Evolutionary conservation across 352 stramenopile genomes (phyloP).

Genomic region (Globisporangium abappressorium): DNA sequence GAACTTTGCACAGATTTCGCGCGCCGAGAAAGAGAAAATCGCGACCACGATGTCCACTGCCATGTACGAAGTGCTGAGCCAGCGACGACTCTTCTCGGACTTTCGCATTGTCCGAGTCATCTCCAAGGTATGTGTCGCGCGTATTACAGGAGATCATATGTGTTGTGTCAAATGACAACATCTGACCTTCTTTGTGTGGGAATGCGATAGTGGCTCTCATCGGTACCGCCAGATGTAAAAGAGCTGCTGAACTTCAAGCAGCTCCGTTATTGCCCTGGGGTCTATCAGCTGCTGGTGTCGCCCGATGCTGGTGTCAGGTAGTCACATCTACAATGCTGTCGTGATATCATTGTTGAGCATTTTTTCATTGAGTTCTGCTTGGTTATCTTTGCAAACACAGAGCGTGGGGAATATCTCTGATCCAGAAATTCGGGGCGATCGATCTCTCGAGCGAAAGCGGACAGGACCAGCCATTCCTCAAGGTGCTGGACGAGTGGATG

Average conservation of each 20-base stretch:
- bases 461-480: slow-evolving; percentile 48
- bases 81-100: slow-evolving; percentile 76
- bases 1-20: neutral
- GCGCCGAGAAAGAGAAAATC: slow-evolving; percentile 20
- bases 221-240: slow-evolving; percentile 32
- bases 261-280: slow-evolving; percentile 56
- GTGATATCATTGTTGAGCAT: neutral
- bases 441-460: slow-evolving; percentile 49
- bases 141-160: neutral
- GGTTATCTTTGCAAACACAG: slow-evolving; percentile 21
- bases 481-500: slow-evolving; percentile 86
- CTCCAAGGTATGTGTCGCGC: slow-evolving; percentile 38
- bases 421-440: slow-evolving; percentile 57
- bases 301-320: slow-evolving; percentile 79
- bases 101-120: slow-evolving; percentile 77
- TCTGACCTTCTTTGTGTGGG: neutral
- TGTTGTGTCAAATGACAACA: neutral
- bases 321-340: neutral
- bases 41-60: slow-evolving; percentile 38
- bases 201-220: slow-evolving; percentile 38
- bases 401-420: slow-evolving; percentile 55
- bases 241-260: slow-evolving; percentile 38
- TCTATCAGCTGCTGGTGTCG: slow-evolving; percentile 76
- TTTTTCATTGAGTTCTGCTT: neutral
- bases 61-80: slow-evolving; percentile 77